Evolutionary conservation across 2,329 filamentous ascomycete genomes (phyloP), one percentile per base, ranked within the genome.

Genomic region (Microsporum canis): DNA sequence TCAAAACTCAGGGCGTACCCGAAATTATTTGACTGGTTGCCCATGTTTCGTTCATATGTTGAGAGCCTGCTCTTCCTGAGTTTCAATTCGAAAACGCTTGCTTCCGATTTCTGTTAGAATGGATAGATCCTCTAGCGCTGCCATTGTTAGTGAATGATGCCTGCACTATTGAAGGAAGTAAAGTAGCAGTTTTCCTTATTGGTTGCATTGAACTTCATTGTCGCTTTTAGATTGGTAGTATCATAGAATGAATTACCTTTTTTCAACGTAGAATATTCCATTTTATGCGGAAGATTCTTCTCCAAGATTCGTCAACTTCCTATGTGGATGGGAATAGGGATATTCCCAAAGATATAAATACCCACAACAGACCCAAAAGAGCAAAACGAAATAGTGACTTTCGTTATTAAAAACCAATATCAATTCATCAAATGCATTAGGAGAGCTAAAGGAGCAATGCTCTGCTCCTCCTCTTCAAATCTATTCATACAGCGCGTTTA

Each of bases 1-100:
- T 66, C n/a, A 45, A 56, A 38, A 59, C 56, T 3, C 36, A 58
- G 17, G 65, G 64, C 0, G 51, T 63, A 5, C 65, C 65, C 10
- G 64, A 67, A 33, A 57, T 65, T 31, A 36, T 65, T 17, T 65
- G 58, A 51, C 2, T 6, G 49, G 12, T 33, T 53, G 4, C n/a
- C 12, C 49, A 53, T 53, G 3, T 31, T 53, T n/a, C 10, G 12
- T 31, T 34, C n/a, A 27, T 27, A 33, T 53, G 14, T 43, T 43
- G 41, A 27, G 7, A 29, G 43, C 23, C 8, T 27, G 17, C 43
- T 27, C 3, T 47, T 43, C 39, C 5, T 23, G n/a, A 1, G 39
- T n/a, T 43, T 43, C 1, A 5, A 43, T 14, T 23, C 12, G 1
- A n/a, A n/a, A n/a, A 6, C 1, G n/a, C 14, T 17, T 23, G 17